These are phyloP conservation scores for Geotrichum cucujoidarum DNA, from an alignment of 1,139 yeast genomes.

Conservation along the genomic window DNA sequence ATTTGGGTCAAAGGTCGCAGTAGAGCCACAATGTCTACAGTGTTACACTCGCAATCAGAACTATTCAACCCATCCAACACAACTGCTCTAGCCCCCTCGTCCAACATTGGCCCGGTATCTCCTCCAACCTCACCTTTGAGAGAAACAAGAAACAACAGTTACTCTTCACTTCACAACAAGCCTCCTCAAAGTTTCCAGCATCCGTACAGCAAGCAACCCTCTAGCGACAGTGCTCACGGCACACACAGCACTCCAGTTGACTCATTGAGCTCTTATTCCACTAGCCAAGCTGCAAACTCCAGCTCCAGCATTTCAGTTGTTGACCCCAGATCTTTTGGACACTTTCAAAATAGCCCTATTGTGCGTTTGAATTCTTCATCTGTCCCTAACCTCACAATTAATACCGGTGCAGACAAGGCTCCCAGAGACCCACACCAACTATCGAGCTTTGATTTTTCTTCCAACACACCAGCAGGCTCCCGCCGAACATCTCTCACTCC, in stretches of 20 bases:
- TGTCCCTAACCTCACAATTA: conserved; percentile 13
- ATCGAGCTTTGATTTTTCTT: conserved; percentile 5
- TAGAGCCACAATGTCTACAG: conserved; percentile 1
- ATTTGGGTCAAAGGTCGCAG: too few relatives aligned
- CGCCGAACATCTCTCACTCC: conserved; percentile 2
- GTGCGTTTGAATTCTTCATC: conserved; percentile 13
- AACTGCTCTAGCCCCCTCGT: neutral
- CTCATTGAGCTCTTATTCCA: neutral
- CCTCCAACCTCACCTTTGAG: neutral
- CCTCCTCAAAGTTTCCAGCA: neutral
- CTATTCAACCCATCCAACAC: conserved; percentile 1
- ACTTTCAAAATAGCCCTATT: conserved; percentile 14
- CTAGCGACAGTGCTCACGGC: neutral
- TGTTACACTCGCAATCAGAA: neutral
- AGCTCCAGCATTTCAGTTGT: conserved; percentile 1
- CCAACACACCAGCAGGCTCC: conserved; percentile 4
- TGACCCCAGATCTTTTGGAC: conserved; percentile 16
- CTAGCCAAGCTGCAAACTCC: too few relatives aligned
- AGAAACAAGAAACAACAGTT: neutral
- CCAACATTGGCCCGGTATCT: neutral
- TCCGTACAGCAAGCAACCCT: too few relatives aligned
- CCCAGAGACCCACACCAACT: neutral
- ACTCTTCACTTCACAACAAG: neutral
- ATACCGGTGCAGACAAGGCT: conserved; percentile 1
- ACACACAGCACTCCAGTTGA: conserved; percentile 1